Evolutionary conservation across 345 rosid genomes (phyloP).

Genomic region (Tarenaya hassleriana): DNA sequence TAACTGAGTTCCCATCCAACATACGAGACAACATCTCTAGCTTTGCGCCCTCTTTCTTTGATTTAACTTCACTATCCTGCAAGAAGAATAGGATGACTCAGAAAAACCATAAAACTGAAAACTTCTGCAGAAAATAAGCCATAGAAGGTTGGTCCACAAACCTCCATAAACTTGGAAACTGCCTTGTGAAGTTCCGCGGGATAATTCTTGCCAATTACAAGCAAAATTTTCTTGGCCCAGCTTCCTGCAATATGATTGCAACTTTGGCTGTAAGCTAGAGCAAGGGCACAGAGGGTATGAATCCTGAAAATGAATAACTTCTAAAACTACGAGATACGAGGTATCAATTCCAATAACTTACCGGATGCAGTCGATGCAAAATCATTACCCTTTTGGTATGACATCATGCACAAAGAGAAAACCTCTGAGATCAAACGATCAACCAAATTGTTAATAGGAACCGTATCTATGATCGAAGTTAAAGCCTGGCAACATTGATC

Average conservation of each 20-base stretch:
- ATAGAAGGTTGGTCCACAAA: conserved; percentile 24
- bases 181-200: conserved; percentile 57
- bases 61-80: conserved; percentile 45
- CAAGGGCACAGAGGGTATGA: neutral
- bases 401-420: conserved; percentile 55
- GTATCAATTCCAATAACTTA: conserved; percentile 22
- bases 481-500: conserved; percentile 42
- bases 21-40: conserved; percentile 47
- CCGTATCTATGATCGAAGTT: conserved; percentile 52
- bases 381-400: conserved; percentile 41
- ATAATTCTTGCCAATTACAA: conserved; percentile 54
- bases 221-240: conserved; percentile 63
- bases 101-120: conserved; percentile 15
- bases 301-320: conserved; percentile 4
- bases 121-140: neutral
- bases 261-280: conserved; percentile 1
- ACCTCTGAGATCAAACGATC: conserved; percentile 50
- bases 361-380: conserved; percentile 46
- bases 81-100: conserved; percentile 14
- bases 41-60: conserved; percentile 45
- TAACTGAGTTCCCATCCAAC: conserved; percentile 56
- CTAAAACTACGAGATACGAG: conserved; percentile 1
- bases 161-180: conserved; percentile 60
- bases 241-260: conserved; percentile 41
- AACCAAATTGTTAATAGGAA: conserved; percentile 53